Base-by-base conservation (phyloP, 2,329 filamentous ascomycete genomes). In the Pseudogymnoascus sp. region DNA sequence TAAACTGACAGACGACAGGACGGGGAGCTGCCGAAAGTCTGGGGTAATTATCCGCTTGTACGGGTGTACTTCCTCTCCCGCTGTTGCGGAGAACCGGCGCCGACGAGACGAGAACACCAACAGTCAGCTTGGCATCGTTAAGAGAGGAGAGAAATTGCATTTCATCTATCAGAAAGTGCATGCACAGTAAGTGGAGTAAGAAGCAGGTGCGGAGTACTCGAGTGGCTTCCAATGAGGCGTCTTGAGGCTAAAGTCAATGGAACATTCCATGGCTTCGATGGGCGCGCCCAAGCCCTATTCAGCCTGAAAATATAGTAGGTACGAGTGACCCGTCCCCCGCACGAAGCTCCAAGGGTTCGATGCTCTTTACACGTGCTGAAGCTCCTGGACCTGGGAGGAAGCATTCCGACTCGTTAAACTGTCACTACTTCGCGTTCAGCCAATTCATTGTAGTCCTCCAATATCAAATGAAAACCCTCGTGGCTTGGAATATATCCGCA, bases 231-330 rank as follows among this genome's bases (percentile, higher is more conserved):
- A 56, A 56, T 35, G 29, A 33, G 29, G 50, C 50, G 50, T 35
- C n/a, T 56, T 56, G 50, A 56, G 50, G 50, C 50, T 56, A 56
- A 56, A 56, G 50, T 56, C 50, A n/a, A 56, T 3, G 29, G 50
- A 56, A 56, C 16, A 56, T 56, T 56, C 50, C 50, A 56, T 56
- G 29, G 50, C 50, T 56, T 56, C 50, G n/a, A 56, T 56, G 31
- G 50, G 16, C n/a, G 29, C 42, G 5, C 10, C 16, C 16, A n/a
- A 33, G 11, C 50, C n/a, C 50, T 33, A 56, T 56, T 56, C 50
- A 56, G 50, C 50, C 50, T 56, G 50, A 56, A 56, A 56, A 56
- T 56, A 56, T 19, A 56, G 50, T 35, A 56, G 11, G 50, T 35
- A 35, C 50, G 50, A 56, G 2, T 35, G 16, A 14, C 50, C 50